A percentile compares a stretch with the other conserved stretches of the same genome.
Conservation (phyloP, 2,329 filamentous ascomycete genomes). For the Cladobotryum mycophilum region DNA sequence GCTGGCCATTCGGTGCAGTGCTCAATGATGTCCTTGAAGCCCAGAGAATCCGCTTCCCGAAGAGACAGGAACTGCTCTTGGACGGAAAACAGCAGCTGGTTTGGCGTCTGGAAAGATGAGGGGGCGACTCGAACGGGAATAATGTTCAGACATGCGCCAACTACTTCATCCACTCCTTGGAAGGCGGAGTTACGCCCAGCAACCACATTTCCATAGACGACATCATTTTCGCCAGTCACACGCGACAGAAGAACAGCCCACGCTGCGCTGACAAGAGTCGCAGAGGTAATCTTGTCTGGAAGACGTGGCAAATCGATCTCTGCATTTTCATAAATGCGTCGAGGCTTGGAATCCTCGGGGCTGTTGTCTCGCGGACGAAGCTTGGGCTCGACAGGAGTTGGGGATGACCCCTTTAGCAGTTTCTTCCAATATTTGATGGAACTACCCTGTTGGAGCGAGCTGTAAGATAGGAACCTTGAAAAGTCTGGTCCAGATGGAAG, state of each 20-base stretch:
- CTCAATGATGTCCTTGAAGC: constrained; percentile 12
- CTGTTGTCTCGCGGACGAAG: background rate
- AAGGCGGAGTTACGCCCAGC: constrained; percentile 32
- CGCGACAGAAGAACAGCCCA: constrained; percentile 34
- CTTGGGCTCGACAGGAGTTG: constrained; percentile 15
- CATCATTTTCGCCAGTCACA: constrained; percentile 29
- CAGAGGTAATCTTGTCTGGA: constrained; percentile 14
- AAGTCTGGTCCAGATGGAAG: constrained; percentile 22
- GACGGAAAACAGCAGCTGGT: constrained; percentile 7
- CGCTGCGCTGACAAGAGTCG: constrained; percentile 34
- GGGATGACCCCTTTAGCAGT: constrained; percentile 31
- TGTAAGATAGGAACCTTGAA: constrained; percentile 8
- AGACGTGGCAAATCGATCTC: constrained; percentile 3
- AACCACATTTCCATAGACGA: constrained; percentile 36
- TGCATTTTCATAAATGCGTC: background rate
- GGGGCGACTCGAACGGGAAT: constrained; percentile 34
- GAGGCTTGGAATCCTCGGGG: background rate
- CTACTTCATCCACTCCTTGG: constrained; percentile 25
- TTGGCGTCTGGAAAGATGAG: background rate
- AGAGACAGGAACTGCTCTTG: constrained; percentile 12
- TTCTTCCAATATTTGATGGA: constrained; percentile 36
- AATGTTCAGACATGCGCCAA: constrained; percentile 36
- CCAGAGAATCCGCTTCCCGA: constrained; percentile 14
- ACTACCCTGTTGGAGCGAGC: background rate
- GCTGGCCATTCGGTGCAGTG: constrained; percentile 16